These are phyloP conservation scores for Ogataea nitratoaversa DNA, from an alignment of 805 yeast species.

Conservation along the genomic window DNA sequence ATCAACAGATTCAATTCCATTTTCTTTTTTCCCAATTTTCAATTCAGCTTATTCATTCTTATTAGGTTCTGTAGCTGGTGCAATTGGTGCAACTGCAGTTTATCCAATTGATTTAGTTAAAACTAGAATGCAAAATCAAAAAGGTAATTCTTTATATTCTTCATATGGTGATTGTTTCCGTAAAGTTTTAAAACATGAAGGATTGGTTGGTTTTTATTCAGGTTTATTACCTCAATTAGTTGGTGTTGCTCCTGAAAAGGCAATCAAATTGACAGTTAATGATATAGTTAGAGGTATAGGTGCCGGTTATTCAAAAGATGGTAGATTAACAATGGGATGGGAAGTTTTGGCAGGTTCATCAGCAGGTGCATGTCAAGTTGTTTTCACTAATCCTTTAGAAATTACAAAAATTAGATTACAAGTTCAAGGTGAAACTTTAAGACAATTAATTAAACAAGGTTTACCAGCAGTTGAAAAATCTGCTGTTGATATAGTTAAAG, in stretches of 20 bases:
- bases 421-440: slow-evolving; percentile 73
- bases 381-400: slow-evolving; percentile 94
- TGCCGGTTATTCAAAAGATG: slow-evolving; percentile 45
- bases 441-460: slow-evolving; percentile 34
- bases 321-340: slow-evolving; percentile 47
- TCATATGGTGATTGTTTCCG: slow-evolving; percentile 83
- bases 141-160: slow-evolving; percentile 62
- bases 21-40: slow-evolving; percentile 58
- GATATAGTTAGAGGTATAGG: slow-evolving; percentile 78
- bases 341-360: slow-evolving; percentile 87
- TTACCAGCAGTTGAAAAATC: slow-evolving; percentile 35
- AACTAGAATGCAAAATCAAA: slow-evolving; percentile 96
- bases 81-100: slow-evolving; percentile 96
- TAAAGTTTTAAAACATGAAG: slow-evolving; percentile 74
- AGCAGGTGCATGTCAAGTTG: slow-evolving; percentile 96
- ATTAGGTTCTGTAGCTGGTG: slow-evolving; percentile 93
- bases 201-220: slow-evolving; percentile 79
- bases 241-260: slow-evolving; percentile 98
- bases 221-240: slow-evolving; percentile 92
- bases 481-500: slow-evolving; percentile 70
- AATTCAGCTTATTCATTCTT: slow-evolving; percentile 84
- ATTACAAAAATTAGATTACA: slow-evolving; percentile 93
- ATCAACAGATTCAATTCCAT: slow-evolving; percentile 37
- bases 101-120: slow-evolving; percentile 95
- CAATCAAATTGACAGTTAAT: slow-evolving; percentile 91